Conservation (phyloP, 805 yeast genomes). For the Sungouiella thailandica region DNA sequence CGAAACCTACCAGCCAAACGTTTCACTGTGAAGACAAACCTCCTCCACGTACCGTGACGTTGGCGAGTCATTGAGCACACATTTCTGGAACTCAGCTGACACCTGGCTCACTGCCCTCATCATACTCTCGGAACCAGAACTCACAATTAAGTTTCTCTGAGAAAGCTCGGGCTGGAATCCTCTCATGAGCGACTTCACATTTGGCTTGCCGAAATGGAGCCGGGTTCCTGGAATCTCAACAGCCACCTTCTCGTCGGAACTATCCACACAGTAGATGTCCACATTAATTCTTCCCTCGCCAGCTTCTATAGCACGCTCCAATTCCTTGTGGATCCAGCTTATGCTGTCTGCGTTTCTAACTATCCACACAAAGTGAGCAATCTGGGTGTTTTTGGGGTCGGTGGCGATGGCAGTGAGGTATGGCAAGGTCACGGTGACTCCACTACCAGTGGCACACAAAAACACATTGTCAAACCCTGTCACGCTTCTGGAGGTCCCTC, state of each 20-base stretch:
- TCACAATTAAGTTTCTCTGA: conserved; percentile 3
- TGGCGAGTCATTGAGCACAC: not conserved
- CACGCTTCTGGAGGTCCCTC: conserved; percentile 45
- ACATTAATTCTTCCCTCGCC: not conserved
- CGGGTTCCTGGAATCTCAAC: not conserved
- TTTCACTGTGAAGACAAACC: conserved; percentile 6
- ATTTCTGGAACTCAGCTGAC: conserved; percentile 1
- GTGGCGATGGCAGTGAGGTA: conserved; percentile 27
- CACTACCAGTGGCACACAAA: conserved; percentile 46
- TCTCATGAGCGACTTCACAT: not conserved
- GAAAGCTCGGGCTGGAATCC: not conserved
- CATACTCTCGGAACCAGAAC: conserved; percentile 4
- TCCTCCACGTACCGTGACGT: conserved; percentile 2
- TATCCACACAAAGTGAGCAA: conserved; percentile 42
- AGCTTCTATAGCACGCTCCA: conserved; percentile 10
- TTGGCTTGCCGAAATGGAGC: conserved; percentile 1
- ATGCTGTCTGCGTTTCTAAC: conserved; percentile 29
- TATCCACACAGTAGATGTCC: conserved; percentile 1
- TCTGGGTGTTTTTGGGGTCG: conserved; percentile 2
- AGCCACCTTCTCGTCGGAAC: not conserved
- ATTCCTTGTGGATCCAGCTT: conserved; percentile 38
- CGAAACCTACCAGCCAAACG: conserved; percentile 7
- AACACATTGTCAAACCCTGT: conserved; percentile 40
- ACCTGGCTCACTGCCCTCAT: conserved; percentile 1
- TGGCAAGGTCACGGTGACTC: conserved; percentile 47